A percentile compares a stretch with the other conserved stretches of the same genome.
These are phyloP conservation scores for Alternaria conjuncta DNA, from an alignment of 2,329 filamentous ascomycete species.

Conservation along the genomic window DNA sequence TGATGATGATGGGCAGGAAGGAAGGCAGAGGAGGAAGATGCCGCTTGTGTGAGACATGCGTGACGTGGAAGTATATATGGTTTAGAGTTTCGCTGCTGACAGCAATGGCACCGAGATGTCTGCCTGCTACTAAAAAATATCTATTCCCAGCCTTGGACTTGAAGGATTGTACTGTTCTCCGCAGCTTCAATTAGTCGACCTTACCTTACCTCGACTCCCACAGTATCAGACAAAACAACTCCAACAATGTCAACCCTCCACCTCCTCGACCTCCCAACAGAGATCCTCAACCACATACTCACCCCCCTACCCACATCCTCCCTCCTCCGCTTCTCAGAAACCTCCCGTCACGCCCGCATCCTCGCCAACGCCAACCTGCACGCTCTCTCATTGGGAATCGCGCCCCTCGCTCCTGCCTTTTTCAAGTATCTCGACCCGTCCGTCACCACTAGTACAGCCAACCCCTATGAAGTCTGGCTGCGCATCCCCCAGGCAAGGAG, in stretches of 20 bases:
- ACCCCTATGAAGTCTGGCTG: conserved; percentile 1
- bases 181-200: not conserved
- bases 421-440: conserved; percentile 44
- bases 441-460: conserved; percentile 12
- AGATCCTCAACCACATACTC: conserved; percentile 44
- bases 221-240: too few species aligned
- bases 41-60: not conserved
- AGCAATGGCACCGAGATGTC: not conserved
- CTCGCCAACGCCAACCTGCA: conserved; percentile 42
- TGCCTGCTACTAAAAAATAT: not conserved
- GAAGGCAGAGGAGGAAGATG: not conserved
- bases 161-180: not conserved
- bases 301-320: conserved; percentile 37
- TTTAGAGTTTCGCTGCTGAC: not conserved
- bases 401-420: conserved; percentile 50
- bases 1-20: not conserved
- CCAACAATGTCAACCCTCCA: conserved; percentile 19
- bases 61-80: not conserved
- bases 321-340: conserved; percentile 44
- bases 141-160: not conserved
- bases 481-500: conserved; percentile 13
- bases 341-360: conserved; percentile 32
- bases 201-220: not conserved
- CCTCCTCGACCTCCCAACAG: conserved; percentile 39
- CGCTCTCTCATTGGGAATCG: conserved; percentile 79